Evolutionary conservation across 2,329 filamentous ascomycete species (phyloP), one percentile per base, ranked within the genome.

Genomic region (Penicillium sumatraense): DNA sequence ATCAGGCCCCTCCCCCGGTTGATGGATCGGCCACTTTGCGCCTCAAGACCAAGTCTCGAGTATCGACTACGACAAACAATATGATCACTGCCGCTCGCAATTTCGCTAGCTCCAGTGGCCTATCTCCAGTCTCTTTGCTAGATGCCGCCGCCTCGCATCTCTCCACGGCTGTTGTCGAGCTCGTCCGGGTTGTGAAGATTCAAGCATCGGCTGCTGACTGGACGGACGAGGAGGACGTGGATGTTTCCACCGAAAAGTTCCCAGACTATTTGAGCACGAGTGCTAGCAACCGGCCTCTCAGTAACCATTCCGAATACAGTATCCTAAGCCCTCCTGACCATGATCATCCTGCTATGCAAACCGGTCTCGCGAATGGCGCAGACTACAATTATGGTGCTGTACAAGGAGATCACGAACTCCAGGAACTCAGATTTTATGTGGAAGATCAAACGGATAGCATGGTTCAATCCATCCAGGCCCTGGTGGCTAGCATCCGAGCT

Each of bases 1-100:
- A 83, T 52, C 62, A 74, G 54, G 86, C 88, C 50, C 81, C 84
- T 44, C 79, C 83, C 11, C 74, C 80, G 1, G 81, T 76, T 31
- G 83, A 85, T 24, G 83, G 83, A 31, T 79, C 80, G 24, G 72
- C 77, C 33, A 83, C 86, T 60, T 80, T 88, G 59, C 86, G 86
- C 61, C 78, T 81, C 24, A 91, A 88, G 72, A 82, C 96, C 57
- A 96, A 91, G 75, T 83, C 85, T 47, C 88, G 89, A 55, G 89
- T 98, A 3, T 96, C 92, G n/a, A 89, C 89, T 2, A 96, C 93
- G 1, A 93, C 95, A 46, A 98, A 98, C 80, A 95, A 93, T 68
- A 81, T 99, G 54, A 97, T 98, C 67, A 98, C 93, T 2, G 91
- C 93, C 1, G 89, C 91, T 29, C 96, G 96, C 78, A 96, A 96